A percentile compares a stretch with the other conserved stretches of the same genome.
These are phyloP conservation scores for Cryptococcus neoformans DNA, from an alignment of 1,284 basidiomycete genomes.

Conservation along the genomic window DNA sequence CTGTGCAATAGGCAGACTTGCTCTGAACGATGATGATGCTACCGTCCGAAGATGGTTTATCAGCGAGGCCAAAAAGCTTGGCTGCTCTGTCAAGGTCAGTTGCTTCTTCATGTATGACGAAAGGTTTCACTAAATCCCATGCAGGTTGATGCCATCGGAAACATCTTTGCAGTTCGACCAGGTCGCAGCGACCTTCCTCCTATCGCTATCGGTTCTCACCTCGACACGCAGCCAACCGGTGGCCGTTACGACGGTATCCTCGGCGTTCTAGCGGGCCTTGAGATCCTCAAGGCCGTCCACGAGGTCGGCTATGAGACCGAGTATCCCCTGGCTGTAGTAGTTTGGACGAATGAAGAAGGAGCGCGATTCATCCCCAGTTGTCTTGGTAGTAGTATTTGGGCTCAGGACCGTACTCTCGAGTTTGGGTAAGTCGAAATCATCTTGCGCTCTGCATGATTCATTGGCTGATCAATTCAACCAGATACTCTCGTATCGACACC, in stretches of 20 bases:
- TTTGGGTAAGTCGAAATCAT: slow-evolving; percentile 9
- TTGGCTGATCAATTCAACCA: neutral
- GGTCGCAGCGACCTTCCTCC: slow-evolving; percentile 22
- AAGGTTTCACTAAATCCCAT: neutral
- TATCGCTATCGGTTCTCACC: slow-evolving; percentile 33
- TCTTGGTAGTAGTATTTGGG: slow-evolving; percentile 36
- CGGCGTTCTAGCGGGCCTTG: slow-evolving; percentile 26
- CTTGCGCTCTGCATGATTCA: neutral
- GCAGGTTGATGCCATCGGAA: slow-evolving; percentile 34
- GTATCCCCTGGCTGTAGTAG: slow-evolving; percentile 19
- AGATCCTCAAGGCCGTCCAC: slow-evolving; percentile 17
- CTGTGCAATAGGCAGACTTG: no score
- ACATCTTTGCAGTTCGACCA: slow-evolving; percentile 35
- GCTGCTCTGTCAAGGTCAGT: slow-evolving; percentile 27
- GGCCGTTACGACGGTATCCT: slow-evolving; percentile 39
- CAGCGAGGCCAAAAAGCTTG: slow-evolving; percentile 29
- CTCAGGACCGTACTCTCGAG: slow-evolving; percentile 13
- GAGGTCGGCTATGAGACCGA: slow-evolving; percentile 14
- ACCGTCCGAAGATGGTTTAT: slow-evolving; percentile 36
- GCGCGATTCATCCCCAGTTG: slow-evolving; percentile 31
- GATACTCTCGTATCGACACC: slow-evolving; percentile 9
- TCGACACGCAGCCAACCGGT: slow-evolving; percentile 36
- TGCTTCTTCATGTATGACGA: neutral
- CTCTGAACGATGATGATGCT: slow-evolving; percentile 25
- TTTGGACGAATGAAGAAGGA: slow-evolving; percentile 36